Evolutionary conservation across 768 basidiomycete species (phyloP), one percentile per base, ranked within the genome.

Genomic region (Xerocomus spinulosus): DNA sequence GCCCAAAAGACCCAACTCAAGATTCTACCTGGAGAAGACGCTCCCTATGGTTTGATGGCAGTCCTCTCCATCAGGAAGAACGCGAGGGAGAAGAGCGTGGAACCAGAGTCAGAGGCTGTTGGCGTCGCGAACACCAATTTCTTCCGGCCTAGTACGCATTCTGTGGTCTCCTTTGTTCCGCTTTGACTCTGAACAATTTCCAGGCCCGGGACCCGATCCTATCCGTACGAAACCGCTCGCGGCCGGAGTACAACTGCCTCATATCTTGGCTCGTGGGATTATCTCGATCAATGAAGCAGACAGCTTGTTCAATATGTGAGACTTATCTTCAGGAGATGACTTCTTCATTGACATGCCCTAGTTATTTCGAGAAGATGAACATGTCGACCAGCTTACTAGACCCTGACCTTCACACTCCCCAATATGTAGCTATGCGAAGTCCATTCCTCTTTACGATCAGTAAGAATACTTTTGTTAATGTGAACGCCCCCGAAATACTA

Each of bases 391-490:
- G 84, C 3, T 63, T 95, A 21, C 70, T 95, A 18, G 92, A 94
- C 55, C 84, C 86, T 9, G 76, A 78, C 26, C 75, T 95, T 18
- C 93, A 97, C 61, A 92, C 90, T 0, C 85, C 92, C 5, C 84
- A 85, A 44, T 77, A 75, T 53, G 87, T 88, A 2, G 85, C 82
- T 54, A 82, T 82, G 66, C 80, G 93, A 18, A 90, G 86, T 57
- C 90, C 92, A 3, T 95, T 95, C 72, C 66, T 97, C 30, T 92
- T 95, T 68, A 94, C 93, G 26, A 89, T 92, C 49, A 80, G 88
- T 91, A 57, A 78, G 82, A 80, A 54, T 38, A 14, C n/a, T 17
- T 33, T 37, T 14, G 23, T 25, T 21, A 21, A 37, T 46, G n/a
- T 12, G n/a, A 4, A 21, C 10, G 20, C 12, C 37, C 40, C 26